Evolutionary conservation across 2,329 filamentous ascomycete species (phyloP).

Genomic region (Microdochium trichocladiopsis): DNA sequence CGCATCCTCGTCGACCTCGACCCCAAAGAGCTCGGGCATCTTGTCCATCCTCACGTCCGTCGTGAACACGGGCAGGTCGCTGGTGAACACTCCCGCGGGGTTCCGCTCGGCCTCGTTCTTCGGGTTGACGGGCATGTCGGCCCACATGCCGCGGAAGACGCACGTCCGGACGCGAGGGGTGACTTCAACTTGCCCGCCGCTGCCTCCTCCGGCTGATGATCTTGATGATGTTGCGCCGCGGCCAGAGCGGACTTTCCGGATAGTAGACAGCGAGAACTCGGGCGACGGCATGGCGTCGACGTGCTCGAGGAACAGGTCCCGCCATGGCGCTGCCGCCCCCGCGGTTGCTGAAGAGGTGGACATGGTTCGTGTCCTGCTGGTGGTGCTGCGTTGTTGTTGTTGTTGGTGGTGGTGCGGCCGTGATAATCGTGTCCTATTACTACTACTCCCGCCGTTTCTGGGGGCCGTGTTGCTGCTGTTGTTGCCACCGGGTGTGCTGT

Average conservation of each 20-base stretch:
- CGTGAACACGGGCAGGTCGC: constrained; percentile 75
- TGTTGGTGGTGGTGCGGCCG: constrained; percentile 2
- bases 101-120: constrained; percentile 70
- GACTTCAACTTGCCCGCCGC: too few species aligned
- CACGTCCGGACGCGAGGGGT: constrained; percentile 71
- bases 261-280: constrained; percentile 42
- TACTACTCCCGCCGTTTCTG: neutral
- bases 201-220: too few species aligned
- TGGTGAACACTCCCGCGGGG: constrained; percentile 57
- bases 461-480: neutral
- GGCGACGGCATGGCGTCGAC: constrained; percentile 37
- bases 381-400: constrained; percentile 5
- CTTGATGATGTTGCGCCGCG: constrained; percentile 21
- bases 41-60: constrained; percentile 89
- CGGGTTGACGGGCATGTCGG: constrained; percentile 61
- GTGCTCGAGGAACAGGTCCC: constrained; percentile 42
- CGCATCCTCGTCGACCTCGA: constrained; percentile 31
- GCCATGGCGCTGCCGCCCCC: constrained; percentile 56
- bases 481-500: neutral
- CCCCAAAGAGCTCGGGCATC: constrained; percentile 59
- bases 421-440: constrained; percentile 1
- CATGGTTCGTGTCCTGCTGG: too few species aligned
- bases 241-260: constrained; percentile 27
- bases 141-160: constrained; percentile 82
- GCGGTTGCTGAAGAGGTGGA: too few species aligned